Evolutionary conservation across 371 early-diverging fungal species (phyloP).

Genomic region (Rhizopus delemar): DNA sequence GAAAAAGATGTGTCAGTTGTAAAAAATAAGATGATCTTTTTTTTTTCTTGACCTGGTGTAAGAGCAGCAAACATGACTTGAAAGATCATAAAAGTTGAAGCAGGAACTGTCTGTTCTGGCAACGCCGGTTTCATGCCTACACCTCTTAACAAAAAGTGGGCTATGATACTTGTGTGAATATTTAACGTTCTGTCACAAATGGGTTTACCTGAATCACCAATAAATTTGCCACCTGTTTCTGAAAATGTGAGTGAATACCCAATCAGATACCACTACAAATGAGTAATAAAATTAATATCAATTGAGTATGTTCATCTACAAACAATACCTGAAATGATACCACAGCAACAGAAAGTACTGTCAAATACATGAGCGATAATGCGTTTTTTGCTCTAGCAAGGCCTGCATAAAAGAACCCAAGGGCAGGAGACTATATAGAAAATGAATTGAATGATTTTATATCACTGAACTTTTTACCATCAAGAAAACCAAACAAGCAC

Average conservation of each 20-base stretch:
- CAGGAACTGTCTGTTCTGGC: slow-evolving; percentile 58
- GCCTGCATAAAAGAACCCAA: slow-evolving; percentile 85
- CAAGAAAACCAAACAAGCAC: slow-evolving; percentile 43
- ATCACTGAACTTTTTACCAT: slow-evolving; percentile 30
- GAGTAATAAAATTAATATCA: neutral
- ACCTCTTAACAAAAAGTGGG: slow-evolving; percentile 45
- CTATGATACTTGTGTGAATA: slow-evolving; percentile 8
- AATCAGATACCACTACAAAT: slow-evolving; percentile 76
- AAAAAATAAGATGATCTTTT: neutral
- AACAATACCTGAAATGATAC: slow-evolving; percentile 69
- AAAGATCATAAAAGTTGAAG: slow-evolving; percentile 67
- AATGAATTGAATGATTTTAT: neutral
- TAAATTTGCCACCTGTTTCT: slow-evolving; percentile 66
- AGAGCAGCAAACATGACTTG: slow-evolving; percentile 78
- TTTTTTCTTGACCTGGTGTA: slow-evolving; percentile 48
- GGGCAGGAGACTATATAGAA: slow-evolving; percentile 57
- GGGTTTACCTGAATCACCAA: slow-evolving; percentile 68
- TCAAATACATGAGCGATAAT: slow-evolving; percentile 81
- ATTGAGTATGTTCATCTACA: neutral
- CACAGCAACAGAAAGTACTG: slow-evolving; percentile 75
- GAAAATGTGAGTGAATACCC: slow-evolving; percentile 84
- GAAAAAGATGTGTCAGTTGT: slow-evolving; percentile 4
- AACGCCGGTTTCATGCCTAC: slow-evolving; percentile 43
- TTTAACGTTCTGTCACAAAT: neutral
- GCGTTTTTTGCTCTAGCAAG: slow-evolving; percentile 81